phyloP scores from a whole-genome alignment of 306 rosid species.

The Ochetophila trinervis region DNA sequence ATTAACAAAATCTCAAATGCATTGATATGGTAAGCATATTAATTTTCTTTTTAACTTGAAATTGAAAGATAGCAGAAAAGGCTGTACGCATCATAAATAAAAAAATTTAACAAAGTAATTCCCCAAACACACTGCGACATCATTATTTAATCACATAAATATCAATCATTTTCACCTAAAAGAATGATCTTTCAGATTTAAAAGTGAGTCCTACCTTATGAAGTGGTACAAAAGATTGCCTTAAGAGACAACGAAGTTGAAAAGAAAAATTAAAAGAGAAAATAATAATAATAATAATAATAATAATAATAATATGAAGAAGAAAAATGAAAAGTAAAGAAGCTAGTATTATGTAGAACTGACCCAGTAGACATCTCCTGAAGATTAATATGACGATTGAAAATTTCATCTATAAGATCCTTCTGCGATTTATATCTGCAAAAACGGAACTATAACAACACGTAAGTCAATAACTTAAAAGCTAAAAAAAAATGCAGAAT shows the following conservation, averaged over 20 bases:
- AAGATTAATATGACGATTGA: slow-evolving; percentile 64
- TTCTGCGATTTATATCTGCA: slow-evolving; percentile 74
- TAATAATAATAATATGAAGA: not conserved
- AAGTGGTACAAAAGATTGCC: too few species aligned
- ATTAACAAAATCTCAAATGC: slow-evolving; percentile 13
- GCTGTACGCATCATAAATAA: not conserved
- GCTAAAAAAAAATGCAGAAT: not conserved
- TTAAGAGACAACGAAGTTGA: too few species aligned
- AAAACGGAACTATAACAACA: slow-evolving; percentile 7
- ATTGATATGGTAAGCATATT: slow-evolving; percentile 4
- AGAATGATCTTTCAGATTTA: slow-evolving; percentile 1
- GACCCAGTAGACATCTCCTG: slow-evolving; percentile 86
- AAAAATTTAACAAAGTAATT: slow-evolving; percentile 9
- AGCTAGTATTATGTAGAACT: slow-evolving; percentile 36
- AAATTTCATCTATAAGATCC: slow-evolving; percentile 76
- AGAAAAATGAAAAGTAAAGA: slow-evolving; percentile 1
- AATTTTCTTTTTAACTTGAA: not conserved
- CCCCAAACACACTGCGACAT: slow-evolving; percentile 13
- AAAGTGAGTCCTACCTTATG: not conserved
- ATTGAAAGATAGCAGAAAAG: not conserved
- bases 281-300: not conserved
- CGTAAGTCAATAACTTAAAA: not conserved
- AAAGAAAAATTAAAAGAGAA: not conserved
- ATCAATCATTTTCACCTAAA: slow-evolving; percentile 2
- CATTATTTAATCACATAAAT: slow-evolving; percentile 4